Conservation (phyloP, 2,329 filamentous ascomycete genomes). For the Fusarium sp. region DNA sequence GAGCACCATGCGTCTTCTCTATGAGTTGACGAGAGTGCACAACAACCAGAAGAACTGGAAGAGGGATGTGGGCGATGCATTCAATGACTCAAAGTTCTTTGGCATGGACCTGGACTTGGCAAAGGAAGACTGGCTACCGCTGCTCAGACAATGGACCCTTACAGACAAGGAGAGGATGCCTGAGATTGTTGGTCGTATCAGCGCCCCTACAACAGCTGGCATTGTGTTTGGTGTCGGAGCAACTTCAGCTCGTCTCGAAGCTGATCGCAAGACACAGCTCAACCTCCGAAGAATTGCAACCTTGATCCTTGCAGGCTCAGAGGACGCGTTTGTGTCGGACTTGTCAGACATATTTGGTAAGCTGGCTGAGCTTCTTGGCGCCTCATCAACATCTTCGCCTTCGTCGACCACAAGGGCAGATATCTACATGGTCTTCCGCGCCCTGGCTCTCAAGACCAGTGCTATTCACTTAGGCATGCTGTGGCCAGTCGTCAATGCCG, state of each 20-base stretch:
- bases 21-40: constrained; percentile 78
- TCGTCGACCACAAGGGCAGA: constrained; percentile 90
- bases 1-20: constrained; percentile 75
- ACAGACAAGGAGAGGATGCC: constrained; percentile 88
- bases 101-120: constrained; percentile 72
- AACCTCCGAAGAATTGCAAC: constrained; percentile 85
- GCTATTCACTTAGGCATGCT: constrained; percentile 81
- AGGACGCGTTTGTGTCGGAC: constrained; percentile 83
- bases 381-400: constrained; percentile 87
- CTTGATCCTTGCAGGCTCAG: constrained; percentile 77
- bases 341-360: constrained; percentile 80
- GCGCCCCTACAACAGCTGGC: constrained; percentile 87
- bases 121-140: constrained; percentile 78
- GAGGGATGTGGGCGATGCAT: constrained; percentile 90
- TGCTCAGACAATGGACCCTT: constrained; percentile 84
- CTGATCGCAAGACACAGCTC: constrained; percentile 90
- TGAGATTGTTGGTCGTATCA: constrained; percentile 81
- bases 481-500: constrained; percentile 90
- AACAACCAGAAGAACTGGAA: constrained; percentile 90
- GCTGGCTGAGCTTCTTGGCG: constrained; percentile 83
- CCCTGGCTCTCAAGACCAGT: constrained; percentile 80
- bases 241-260: constrained; percentile 90
- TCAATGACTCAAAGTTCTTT: constrained; percentile 90
- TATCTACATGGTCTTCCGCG: constrained; percentile 86
- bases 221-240: constrained; percentile 99